Conservation (phyloP, 805 yeast species). For the Metschnikowia colocasiae region DNA sequence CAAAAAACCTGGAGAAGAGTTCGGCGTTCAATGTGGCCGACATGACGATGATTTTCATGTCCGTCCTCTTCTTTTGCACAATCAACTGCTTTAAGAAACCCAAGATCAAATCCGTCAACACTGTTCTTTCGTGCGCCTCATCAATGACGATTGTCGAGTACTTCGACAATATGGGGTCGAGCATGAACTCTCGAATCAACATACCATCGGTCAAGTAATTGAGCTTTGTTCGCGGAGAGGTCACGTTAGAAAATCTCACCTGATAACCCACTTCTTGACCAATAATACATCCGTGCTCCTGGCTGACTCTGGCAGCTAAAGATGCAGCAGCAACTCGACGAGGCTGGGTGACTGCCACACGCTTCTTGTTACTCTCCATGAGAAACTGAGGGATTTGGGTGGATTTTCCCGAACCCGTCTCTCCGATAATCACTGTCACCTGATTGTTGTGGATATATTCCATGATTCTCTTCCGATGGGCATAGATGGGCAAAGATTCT, state of each 20-base stretch:
- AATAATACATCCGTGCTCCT: constrained; percentile 71
- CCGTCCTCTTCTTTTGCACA: constrained; percentile 44
- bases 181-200: constrained; percentile 87
- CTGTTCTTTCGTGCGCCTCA: constrained; percentile 97
- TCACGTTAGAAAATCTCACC: constrained; percentile 81
- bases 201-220: constrained; percentile 96
- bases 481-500: constrained; percentile 68
- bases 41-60: constrained; percentile 77
- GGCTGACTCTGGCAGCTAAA: constrained; percentile 87
- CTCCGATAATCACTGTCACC: constrained; percentile 86
- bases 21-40: constrained; percentile 96
- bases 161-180: constrained; percentile 56
- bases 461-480: constrained; percentile 61
- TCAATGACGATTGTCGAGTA: constrained; percentile 82
- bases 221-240: constrained; percentile 57
- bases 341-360: constrained; percentile 92
- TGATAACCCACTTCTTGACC: constrained; percentile 90
- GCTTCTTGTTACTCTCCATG: constrained; percentile 49
- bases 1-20: constrained; percentile 73
- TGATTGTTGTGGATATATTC: constrained; percentile 50
- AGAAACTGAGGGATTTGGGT: constrained; percentile 94
- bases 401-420: constrained; percentile 97
- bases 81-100: constrained; percentile 79
- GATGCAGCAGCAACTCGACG: constrained; percentile 97
- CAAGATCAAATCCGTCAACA: constrained; percentile 81